Conservation (phyloP, 768 basidiomycete genomes). For the Mycena alexandri region DNA sequence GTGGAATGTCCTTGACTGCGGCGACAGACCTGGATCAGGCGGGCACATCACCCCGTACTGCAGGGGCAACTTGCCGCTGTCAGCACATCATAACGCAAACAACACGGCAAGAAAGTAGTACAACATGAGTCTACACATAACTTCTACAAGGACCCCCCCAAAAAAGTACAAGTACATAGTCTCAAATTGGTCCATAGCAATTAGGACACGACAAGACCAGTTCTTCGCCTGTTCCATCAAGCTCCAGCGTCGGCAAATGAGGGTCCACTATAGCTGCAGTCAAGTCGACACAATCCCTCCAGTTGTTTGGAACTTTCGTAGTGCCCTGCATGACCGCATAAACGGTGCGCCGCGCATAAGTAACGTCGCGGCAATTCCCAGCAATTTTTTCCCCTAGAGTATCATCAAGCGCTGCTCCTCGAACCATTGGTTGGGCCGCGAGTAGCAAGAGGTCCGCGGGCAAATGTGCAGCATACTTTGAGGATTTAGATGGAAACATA, state of each 20-base stretch:
- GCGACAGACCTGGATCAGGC: too few relatives aligned
- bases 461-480: background rate
- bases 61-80: too few relatives aligned
- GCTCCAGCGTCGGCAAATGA: background rate
- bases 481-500: background rate
- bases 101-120: too few relatives aligned
- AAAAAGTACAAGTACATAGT: background rate
- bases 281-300: conserved; percentile 17
- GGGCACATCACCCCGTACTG: too few relatives aligned
- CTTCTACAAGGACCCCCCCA: too few relatives aligned
- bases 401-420: conserved; percentile 31
- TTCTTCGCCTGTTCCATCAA: conserved; percentile 13
- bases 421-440: conserved; percentile 32
- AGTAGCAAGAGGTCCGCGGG: conserved; percentile 10
- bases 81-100: too few relatives aligned
- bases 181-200: conserved; percentile 28
- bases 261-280: conserved; percentile 6
- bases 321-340: conserved; percentile 1
- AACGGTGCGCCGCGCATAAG: conserved; percentile 9
- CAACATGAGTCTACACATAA: too few relatives aligned
- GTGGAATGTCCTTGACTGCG: too few relatives aligned
- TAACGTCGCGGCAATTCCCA: conserved; percentile 22
- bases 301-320: background rate
- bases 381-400: too few relatives aligned
- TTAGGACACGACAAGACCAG: conserved; percentile 23